Evolutionary conservation across 1,139 yeast genomes (phyloP).

Genomic region (Arxiozyma bovina): DNA sequence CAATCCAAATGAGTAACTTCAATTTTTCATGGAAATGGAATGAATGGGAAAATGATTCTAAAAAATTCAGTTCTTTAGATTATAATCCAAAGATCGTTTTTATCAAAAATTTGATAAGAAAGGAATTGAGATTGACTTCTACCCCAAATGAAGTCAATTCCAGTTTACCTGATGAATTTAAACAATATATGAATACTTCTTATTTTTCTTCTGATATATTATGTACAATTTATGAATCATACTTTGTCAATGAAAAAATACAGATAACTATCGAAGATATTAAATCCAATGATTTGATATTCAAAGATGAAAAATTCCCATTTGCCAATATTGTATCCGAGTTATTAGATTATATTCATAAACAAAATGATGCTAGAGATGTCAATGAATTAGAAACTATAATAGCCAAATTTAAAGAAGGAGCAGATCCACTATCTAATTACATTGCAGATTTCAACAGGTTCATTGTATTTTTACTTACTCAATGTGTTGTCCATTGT

Average conservation of each 20-base stretch:
- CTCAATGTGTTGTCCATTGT: slow-evolving; percentile 68
- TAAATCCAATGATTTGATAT: slow-evolving; percentile 28
- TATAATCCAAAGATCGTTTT: slow-evolving; percentile 71
- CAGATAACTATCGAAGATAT: slow-evolving; percentile 22
- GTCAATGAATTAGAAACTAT: slow-evolving; percentile 29
- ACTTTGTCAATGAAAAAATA: slow-evolving; percentile 21
- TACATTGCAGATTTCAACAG: slow-evolving; percentile 36
- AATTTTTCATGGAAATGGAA: slow-evolving; percentile 98
- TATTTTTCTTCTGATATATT: slow-evolving; percentile 34
- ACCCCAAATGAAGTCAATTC: slow-evolving; percentile 60
- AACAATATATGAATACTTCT: slow-evolving; percentile 50
- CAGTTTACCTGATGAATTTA: slow-evolving; percentile 69
- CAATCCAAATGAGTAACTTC: slow-evolving; percentile 87
- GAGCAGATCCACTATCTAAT: slow-evolving; percentile 22
- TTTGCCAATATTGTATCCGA: slow-evolving; percentile 28
- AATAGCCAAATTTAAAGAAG: slow-evolving; percentile 31
- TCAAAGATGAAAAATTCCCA: slow-evolving; percentile 31
- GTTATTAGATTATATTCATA: slow-evolving; percentile 32
- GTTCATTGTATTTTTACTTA: slow-evolving; percentile 49
- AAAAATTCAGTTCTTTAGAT: slow-evolving; percentile 30
- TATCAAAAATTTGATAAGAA: slow-evolving; percentile 68
- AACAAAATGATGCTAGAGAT: slow-evolving; percentile 29
- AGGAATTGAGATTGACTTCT: slow-evolving; percentile 71
- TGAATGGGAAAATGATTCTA: slow-evolving; percentile 71
- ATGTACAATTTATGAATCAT: slow-evolving; percentile 31